These are phyloP conservation scores for Fonsecaea pugnacius DNA, from an alignment of 2,329 filamentous ascomycete species.

Conservation along the genomic window DNA sequence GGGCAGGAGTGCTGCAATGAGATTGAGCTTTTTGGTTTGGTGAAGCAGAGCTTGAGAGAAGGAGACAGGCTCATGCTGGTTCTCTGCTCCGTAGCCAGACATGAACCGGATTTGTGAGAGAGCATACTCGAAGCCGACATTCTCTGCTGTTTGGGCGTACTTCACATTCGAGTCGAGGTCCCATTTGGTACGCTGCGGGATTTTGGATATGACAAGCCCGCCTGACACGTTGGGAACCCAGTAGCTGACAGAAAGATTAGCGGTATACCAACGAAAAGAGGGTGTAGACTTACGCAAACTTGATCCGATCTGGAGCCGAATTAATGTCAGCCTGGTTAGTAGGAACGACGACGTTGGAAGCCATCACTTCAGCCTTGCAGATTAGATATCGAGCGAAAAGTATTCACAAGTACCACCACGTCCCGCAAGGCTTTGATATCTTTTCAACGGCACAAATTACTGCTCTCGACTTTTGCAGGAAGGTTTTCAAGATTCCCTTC, in stretches of 20 bases:
- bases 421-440: background rate
- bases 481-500: background rate
- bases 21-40: conserved; percentile 54
- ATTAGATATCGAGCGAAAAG: background rate
- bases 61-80: conserved; percentile 59
- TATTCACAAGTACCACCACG: background rate
- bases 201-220: conserved; percentile 59
- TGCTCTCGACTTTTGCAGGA: background rate
- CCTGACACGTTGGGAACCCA: conserved; percentile 62
- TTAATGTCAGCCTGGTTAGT: conserved; percentile 41
- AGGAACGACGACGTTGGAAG: background rate
- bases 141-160: conserved; percentile 57
- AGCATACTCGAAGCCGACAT: conserved; percentile 57
- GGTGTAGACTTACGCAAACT: conserved; percentile 47
- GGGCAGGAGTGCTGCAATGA: conserved; percentile 58
- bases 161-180: conserved; percentile 54
- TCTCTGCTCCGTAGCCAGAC: conserved; percentile 54
- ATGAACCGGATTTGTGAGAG: conserved; percentile 60
- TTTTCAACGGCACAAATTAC: background rate
- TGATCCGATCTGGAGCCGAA: conserved; percentile 49
- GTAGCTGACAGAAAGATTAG: conserved; percentile 44
- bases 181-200: conserved; percentile 56
- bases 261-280: background rate
- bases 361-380: background rate
- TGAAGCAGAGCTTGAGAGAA: conserved; percentile 58